A percentile compares a stretch with the other conserved stretches of the same genome.
Evolutionary conservation across 2,329 filamentous ascomycete species (phyloP).

Genomic region (Colletotrichum eleusines): DNA sequence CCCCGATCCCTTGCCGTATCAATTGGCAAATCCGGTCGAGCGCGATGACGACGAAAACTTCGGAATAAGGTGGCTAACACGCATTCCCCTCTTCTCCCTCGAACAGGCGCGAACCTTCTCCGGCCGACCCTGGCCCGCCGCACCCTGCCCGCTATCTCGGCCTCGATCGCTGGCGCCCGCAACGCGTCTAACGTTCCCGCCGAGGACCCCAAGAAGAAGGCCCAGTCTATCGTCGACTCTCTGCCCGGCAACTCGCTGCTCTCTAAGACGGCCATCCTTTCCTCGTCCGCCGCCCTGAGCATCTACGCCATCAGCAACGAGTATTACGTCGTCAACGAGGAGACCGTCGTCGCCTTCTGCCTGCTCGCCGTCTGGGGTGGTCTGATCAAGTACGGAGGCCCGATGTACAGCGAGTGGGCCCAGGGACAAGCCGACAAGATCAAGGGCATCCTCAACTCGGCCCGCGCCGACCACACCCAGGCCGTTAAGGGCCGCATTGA

Average conservation of each 20-base stretch:
- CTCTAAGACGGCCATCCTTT: constrained; percentile 97
- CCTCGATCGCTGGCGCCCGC: constrained; percentile 74
- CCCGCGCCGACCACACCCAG: constrained; percentile 92
- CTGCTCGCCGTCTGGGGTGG: constrained; percentile 93
- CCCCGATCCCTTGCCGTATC: constrained; percentile 44
- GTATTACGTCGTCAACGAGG: constrained; percentile 99
- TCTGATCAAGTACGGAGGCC: constrained; percentile 93
- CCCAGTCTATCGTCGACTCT: constrained; percentile 92
- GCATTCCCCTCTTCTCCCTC: constrained; percentile 44
- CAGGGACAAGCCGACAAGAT: constrained; percentile 91
- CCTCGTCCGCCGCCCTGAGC: constrained; percentile 88
- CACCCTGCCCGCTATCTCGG: constrained; percentile 79
- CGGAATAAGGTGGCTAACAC: constrained; percentile 40
- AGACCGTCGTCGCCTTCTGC: constrained; percentile 93
- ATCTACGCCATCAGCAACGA: constrained; percentile 98
- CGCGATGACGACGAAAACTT: constrained; percentile 17
- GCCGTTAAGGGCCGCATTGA: constrained; percentile 95
- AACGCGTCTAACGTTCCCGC: constrained; percentile 81
- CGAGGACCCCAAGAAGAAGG: constrained; percentile 96
- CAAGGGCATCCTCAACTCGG: constrained; percentile 93
- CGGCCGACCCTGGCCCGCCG: constrained; percentile 84
- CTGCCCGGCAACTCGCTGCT: constrained; percentile 92
- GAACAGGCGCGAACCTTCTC: constrained; percentile 87
- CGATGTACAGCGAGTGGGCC: constrained; percentile 93
- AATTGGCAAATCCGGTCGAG: constrained; percentile 51